Percentiles rank a stretch among this genome's conserved stretches.
These are phyloP conservation scores for Apiotrichum gamsii DNA, from an alignment of 1,284 basidiomycete species.

Conservation along the genomic window DNA sequence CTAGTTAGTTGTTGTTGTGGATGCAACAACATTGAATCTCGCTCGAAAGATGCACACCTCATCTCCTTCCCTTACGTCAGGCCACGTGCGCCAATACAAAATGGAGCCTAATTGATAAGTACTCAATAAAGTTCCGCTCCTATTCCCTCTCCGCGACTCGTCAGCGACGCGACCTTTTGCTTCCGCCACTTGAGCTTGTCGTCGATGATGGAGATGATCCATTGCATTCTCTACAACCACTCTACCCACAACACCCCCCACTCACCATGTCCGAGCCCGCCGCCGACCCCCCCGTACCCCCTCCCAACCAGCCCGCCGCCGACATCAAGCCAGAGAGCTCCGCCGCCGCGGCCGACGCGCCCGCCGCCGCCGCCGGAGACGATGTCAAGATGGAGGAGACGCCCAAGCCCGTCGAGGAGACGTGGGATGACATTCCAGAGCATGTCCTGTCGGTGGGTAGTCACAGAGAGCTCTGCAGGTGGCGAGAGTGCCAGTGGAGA, in stretches of 20 bases:
- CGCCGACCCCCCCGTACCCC: constrained; percentile 15
- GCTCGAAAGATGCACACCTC: no score
- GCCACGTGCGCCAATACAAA: no score
- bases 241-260: neutral
- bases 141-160: neutral
- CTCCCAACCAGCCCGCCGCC: constrained; percentile 6
- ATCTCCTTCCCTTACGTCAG: constrained; percentile 10
- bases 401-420: constrained; percentile 33
- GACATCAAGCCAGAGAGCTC: constrained; percentile 12
- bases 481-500: no score
- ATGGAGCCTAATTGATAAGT: no score
- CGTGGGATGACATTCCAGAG: constrained; percentile 44
- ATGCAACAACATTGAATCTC: no score
- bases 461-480: no score
- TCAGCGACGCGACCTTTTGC: neutral
- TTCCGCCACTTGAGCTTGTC: no score
- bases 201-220: no score
- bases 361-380: constrained; percentile 13
- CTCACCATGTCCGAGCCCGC: constrained; percentile 16
- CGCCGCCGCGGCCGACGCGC: constrained; percentile 8
- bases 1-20: neutral
- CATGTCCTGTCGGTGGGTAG: constrained; percentile 35
- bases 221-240: neutral
- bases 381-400: constrained; percentile 20
- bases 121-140: constrained; percentile 7